phyloP scores from a whole-genome alignment of 2,329 filamentous ascomycete genomes.

The Botrytis byssoidea region DNA sequence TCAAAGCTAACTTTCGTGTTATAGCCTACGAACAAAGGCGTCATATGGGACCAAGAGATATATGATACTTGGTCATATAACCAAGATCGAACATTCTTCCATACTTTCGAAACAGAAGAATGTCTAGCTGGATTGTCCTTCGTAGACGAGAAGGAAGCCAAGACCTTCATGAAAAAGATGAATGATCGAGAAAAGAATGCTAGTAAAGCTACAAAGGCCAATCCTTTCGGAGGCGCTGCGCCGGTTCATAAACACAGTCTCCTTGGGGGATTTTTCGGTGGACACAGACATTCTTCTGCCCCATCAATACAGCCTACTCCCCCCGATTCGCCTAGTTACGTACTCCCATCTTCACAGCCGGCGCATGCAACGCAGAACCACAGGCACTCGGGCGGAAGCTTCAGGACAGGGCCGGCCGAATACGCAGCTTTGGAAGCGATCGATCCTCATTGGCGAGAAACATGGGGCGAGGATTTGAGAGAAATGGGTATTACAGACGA shows the following conservation, averaged over 20 bases:
- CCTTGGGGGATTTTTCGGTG: constrained; percentile 60
- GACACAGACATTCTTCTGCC: constrained; percentile 58
- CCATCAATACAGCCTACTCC: constrained; percentile 47
- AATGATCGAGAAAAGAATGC: constrained; percentile 94
- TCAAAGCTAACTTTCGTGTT: constrained; percentile 41
- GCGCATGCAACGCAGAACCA: constrained; percentile 34
- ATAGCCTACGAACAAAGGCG: constrained; percentile 74
- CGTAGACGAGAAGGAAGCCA: constrained; percentile 95
- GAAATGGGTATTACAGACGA: constrained; percentile 64
- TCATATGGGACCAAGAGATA: constrained; percentile 97
- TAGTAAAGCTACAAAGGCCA: constrained; percentile 78
- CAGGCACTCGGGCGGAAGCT: constrained; percentile 45
- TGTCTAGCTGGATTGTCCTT: constrained; percentile 90
- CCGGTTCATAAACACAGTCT: constrained; percentile 45
- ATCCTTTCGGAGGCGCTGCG: constrained; percentile 63
- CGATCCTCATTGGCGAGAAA: constrained; percentile 63
- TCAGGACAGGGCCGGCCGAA: constrained; percentile 53
- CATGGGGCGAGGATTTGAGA: constrained; percentile 63
- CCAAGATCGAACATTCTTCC: constrained; percentile 96
- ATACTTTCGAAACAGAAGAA: constrained; percentile 93
- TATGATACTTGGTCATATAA: constrained; percentile 95
- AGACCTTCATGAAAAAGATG: constrained; percentile 96
- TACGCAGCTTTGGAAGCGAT: constrained; percentile 63
- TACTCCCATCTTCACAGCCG: constrained; percentile 37
- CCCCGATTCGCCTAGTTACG: constrained; percentile 54